Evolutionary conservation across 306 rosid species (phyloP).

Genomic region (Leucaena leucocephala): DNA sequence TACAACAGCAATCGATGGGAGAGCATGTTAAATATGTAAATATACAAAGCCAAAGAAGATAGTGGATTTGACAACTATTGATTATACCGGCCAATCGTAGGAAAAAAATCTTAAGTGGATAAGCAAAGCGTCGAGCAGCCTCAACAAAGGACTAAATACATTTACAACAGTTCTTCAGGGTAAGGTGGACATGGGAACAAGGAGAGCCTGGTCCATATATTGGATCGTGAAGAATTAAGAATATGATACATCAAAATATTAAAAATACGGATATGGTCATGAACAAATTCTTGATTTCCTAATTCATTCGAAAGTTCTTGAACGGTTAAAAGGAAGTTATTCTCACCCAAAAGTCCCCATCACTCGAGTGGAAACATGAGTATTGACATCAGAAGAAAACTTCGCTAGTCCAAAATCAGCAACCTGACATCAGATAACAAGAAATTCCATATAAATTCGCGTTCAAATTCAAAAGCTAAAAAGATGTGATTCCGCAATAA

Average conservation of each 20-base stretch:
- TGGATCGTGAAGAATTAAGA: constrained; percentile 34
- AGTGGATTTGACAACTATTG: neutral
- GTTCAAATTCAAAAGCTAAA: neutral
- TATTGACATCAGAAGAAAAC: constrained; percentile 75
- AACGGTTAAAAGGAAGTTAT: constrained; percentile 36
- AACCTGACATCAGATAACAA: constrained; percentile 56
- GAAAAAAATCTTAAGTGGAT: neutral
- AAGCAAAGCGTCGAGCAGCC: neutral
- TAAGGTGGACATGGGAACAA: neutral
- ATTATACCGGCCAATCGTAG: neutral
- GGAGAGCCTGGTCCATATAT: too few relatives aligned
- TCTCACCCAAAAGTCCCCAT: constrained; percentile 99
- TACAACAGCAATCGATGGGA: constrained; percentile 40
- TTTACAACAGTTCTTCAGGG: neutral
- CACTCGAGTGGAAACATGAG: constrained; percentile 96
- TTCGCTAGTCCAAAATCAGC: constrained; percentile 98
- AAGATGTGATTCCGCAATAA: neutral
- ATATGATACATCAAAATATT: neutral
- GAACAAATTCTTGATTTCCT: constrained; percentile 3
- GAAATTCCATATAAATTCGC: neutral
- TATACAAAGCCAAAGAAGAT: constrained; percentile 3
- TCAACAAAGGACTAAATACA: neutral
- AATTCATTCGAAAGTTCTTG: constrained; percentile 16
- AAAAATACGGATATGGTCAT: constrained; percentile 6
- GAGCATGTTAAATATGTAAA: constrained; percentile 18